Percentiles rank a stretch among this genome's conserved stretches.
Conservation (phyloP, 345 rosid genomes). For the Populus euphratica region DNA sequence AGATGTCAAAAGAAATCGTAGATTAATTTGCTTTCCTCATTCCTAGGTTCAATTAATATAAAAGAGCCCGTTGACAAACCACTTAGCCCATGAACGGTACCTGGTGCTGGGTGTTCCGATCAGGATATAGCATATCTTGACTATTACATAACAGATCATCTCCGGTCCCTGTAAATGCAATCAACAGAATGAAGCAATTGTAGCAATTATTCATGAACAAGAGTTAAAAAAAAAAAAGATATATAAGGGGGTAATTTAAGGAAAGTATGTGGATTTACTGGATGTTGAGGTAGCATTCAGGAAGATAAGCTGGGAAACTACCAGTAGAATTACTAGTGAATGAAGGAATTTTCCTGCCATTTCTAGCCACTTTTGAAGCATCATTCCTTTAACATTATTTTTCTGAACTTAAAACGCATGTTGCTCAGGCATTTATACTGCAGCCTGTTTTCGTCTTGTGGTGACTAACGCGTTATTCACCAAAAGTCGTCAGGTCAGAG, state of each 20-base stretch:
- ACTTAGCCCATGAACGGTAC: neutral
- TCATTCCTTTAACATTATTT: neutral
- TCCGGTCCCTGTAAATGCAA: neutral
- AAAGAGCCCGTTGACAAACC: neutral
- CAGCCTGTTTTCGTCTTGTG: neutral
- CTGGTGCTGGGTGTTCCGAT: neutral
- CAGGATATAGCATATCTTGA: neutral
- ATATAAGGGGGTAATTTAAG: neutral
- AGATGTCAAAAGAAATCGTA: neutral
- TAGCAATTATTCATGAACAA: neutral
- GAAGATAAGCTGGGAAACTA: slow-evolving; percentile 2
- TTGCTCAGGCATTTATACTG: neutral
- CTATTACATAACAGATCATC: neutral
- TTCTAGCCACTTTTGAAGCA: neutral
- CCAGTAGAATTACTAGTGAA: neutral
- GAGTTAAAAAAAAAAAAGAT: neutral
- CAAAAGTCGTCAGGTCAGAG: neutral
- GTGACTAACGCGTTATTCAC: neutral
- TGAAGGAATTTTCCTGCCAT: neutral
- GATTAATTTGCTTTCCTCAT: neutral
- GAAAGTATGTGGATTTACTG: neutral
- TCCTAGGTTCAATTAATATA: neutral
- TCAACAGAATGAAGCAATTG: neutral
- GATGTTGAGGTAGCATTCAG: slow-evolving; percentile 4
- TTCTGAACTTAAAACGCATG: neutral